phyloP scores from a whole-genome alignment of 2,329 filamentous ascomycete genomes.

The Trichoderma harzianum region DNA sequence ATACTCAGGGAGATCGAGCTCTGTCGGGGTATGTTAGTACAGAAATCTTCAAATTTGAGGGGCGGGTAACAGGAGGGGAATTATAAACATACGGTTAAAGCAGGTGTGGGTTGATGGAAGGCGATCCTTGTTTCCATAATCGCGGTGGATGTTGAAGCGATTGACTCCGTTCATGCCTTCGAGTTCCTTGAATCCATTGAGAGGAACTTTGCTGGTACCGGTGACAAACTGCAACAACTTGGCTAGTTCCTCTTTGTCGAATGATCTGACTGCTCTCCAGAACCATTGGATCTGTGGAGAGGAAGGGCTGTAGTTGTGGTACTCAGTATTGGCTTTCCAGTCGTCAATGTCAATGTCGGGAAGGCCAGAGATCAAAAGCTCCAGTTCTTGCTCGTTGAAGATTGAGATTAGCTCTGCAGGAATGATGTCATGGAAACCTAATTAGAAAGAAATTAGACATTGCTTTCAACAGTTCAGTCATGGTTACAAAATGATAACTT shows the following conservation, averaged over 20 bases:
- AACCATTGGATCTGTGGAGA: slow-evolving; percentile 99
- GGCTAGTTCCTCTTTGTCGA: slow-evolving; percentile 97
- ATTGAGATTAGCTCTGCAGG: slow-evolving; percentile 91
- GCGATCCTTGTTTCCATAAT: slow-evolving; percentile 94
- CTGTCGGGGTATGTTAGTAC: slow-evolving; percentile 50
- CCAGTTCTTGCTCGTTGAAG: slow-evolving; percentile 97
- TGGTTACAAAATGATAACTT: slow-evolving; percentile 30
- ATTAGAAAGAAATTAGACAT: neutral
- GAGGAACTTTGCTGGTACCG: slow-evolving; percentile 93
- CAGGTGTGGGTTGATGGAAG: slow-evolving; percentile 96
- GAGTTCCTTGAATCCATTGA: slow-evolving; percentile 98
- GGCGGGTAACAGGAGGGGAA: neutral
- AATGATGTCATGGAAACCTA: slow-evolving; percentile 96
- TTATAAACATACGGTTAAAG: slow-evolving; percentile 83
- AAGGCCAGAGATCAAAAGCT: slow-evolving; percentile 91
- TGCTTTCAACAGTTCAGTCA: neutral
- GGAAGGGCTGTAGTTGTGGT: slow-evolving; percentile 93
- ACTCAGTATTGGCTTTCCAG: slow-evolving; percentile 98
- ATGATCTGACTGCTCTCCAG: slow-evolving; percentile 95
- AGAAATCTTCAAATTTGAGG: slow-evolving; percentile 19
- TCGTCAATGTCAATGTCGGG: slow-evolving; percentile 98
- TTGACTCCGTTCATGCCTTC: slow-evolving; percentile 99
- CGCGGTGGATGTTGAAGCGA: slow-evolving; percentile 97
- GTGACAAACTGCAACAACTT: slow-evolving; percentile 98
- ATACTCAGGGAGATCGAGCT: slow-evolving; percentile 97